Evolutionary conservation across 1,284 basidiomycete species (phyloP).

Genomic region (Apiotrichum montevideense): DNA sequence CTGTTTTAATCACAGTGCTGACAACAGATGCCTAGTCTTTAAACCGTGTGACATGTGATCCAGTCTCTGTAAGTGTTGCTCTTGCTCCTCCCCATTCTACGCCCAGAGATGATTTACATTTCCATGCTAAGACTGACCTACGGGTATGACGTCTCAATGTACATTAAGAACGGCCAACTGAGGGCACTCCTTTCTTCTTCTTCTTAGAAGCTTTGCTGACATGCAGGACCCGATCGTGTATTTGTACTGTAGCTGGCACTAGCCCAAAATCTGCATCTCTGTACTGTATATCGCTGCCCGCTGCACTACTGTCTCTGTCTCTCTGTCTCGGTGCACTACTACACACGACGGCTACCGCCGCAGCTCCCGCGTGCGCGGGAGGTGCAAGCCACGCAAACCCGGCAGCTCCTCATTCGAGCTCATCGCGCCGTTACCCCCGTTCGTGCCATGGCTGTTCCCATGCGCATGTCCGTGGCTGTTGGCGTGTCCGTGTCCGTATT

Average conservation of each 20-base stretch:
- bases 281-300: neutral
- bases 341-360: neutral
- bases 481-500: too few relatives aligned
- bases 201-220: neutral
- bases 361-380: conserved; percentile 6
- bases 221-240: too few relatives aligned
- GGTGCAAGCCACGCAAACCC: conserved; percentile 3
- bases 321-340: neutral
- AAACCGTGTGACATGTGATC: too few relatives aligned
- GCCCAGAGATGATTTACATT: conserved; percentile 41
- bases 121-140: conserved; percentile 44
- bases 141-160: conserved; percentile 38
- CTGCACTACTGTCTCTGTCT: neutral
- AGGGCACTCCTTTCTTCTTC: conserved; percentile 19
- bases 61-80: too few relatives aligned
- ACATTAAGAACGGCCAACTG: conserved; percentile 43
- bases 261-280: too few relatives aligned
- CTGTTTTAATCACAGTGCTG: conserved; percentile 1
- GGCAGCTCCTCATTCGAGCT: conserved; percentile 11
- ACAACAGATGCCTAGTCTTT: neutral
- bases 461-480: neutral
- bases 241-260: too few relatives aligned
- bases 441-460: neutral
- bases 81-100: neutral
- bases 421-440: neutral